Evolutionary conservation across 192 early-diverging fungal species (phyloP), one percentile per base, ranked within the genome.

Genomic region (Podila epigama): DNA sequence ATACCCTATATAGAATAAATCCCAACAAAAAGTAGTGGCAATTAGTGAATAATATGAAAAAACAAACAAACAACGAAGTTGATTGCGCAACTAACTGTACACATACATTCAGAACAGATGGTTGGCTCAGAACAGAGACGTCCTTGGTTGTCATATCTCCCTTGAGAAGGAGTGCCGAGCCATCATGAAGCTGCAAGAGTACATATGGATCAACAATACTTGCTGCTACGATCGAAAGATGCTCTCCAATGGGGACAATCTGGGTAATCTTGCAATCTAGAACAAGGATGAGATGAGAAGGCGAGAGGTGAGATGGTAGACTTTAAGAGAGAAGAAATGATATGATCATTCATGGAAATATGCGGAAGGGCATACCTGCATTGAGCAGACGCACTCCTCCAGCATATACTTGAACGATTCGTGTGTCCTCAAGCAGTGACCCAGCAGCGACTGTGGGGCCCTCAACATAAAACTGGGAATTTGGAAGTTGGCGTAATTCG

Each of bases 321-420:
- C n/a, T n/a, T n/a, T n/a, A n/a, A n/a, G n/a, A n/a, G n/a, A n/a
- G n/a, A n/a, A n/a, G n/a, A n/a, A n/a, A n/a, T n/a, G n/a, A n/a
- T n/a, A n/a, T n/a, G n/a, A n/a, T n/a, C n/a, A n/a, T n/a, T n/a
- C n/a, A n/a, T 40, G 15, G 16, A 35, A 7, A n/a, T 16, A n/a
- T 28, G 18, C 25, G n/a, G 35, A 31, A 29, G 1, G 33, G 33
- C 53, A 60, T 82, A 90, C 89, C 83, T 34, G 87, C 83, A 59
- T 94, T 89, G 3, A 97, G 60, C 7, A 96, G 39, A 11, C 89
- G 68, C 15, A 98, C 77, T 0, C 95, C 95, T 18, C 79, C 68
- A n/a, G 85, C 79, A 63, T 93, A 83, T 10, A 97, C 92, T 69
- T 99, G 97, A 7, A 99, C 86, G 56, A 95, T 91, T 9, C 88